phyloP scores from a whole-genome alignment of 148 eudicot genomes.

The Chenopodium quinoa region DNA sequence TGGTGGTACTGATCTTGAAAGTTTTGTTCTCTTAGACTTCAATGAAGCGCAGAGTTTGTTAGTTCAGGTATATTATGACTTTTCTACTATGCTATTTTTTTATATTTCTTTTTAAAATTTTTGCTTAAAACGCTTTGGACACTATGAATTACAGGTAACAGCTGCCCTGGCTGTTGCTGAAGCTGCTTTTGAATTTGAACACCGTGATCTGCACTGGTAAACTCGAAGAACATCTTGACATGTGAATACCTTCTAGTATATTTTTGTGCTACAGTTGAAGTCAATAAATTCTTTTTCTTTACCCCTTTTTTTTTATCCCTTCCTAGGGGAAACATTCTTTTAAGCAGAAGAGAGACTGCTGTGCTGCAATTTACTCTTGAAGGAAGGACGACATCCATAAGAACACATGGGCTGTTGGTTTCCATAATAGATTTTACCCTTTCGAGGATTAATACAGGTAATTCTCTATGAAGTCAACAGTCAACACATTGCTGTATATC shows the following conservation, averaged over 20 bases:
- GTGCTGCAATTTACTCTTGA: conserved; percentile 60
- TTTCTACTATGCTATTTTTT: neutral
- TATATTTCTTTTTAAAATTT: neutral
- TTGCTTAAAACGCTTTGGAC: conserved; percentile 14
- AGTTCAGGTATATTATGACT: conserved; percentile 51
- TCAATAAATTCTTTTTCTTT: neutral
- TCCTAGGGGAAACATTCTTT: conserved; percentile 84
- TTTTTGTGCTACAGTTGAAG: conserved; percentile 7
- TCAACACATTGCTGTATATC: neutral
- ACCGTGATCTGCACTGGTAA: conserved; percentile 93
- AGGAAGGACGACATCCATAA: conserved; percentile 49
- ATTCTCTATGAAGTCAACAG: conserved; percentile 6
- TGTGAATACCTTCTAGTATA: conserved; percentile 9
- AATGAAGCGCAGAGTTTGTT: conserved; percentile 80
- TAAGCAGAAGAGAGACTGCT: conserved; percentile 61
- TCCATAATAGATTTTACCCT: conserved; percentile 95
- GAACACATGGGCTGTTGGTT: conserved; percentile 59
- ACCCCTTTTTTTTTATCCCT: too few species aligned
- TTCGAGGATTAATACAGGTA: conserved; percentile 89
- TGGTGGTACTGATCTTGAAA: conserved; percentile 92
- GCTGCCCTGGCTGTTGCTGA: conserved; percentile 91
- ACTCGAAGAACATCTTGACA: conserved; percentile 17
- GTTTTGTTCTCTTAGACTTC: conserved; percentile 78
- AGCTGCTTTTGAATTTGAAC: conserved; percentile 93
- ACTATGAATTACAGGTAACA: conserved; percentile 55